A percentile compares a stretch with the other conserved stretches of the same genome.
Conservation (phyloP, 108 stramenopile genomes). For the Seminavis robusta region DNA sequence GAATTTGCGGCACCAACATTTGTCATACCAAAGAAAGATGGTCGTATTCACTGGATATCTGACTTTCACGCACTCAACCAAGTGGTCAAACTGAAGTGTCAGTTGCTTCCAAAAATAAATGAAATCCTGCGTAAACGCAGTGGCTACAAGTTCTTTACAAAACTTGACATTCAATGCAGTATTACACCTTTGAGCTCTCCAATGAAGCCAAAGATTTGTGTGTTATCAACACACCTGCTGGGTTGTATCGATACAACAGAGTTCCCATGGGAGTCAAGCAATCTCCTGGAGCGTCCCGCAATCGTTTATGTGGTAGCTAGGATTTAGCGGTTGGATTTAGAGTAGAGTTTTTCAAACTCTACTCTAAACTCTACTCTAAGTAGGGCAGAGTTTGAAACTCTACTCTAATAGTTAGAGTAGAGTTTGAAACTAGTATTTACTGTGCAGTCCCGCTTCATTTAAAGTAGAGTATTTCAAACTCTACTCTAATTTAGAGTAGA, state of each 20-base stretch:
- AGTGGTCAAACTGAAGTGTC: constrained; percentile 4
- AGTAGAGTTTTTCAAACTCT: too few species aligned
- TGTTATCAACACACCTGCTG: constrained; percentile 40
- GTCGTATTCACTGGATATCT: not conserved
- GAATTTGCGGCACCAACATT: constrained; percentile 25
- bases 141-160: constrained; percentile 15
- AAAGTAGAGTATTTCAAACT: too few species aligned
- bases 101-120: constrained; percentile 27
- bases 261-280: constrained; percentile 47
- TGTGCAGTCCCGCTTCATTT: too few species aligned
- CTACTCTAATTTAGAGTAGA: too few species aligned
- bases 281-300: too few species aligned
- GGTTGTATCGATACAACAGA: constrained; percentile 25
- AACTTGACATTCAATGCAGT: constrained; percentile 26
- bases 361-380: too few species aligned
- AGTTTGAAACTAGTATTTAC: too few species aligned
- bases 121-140: constrained; percentile 8
- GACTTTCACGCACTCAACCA: constrained; percentile 41
- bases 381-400: too few species aligned
- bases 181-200: constrained; percentile 33
- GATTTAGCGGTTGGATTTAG: too few species aligned
- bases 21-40: constrained; percentile 39
- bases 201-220: constrained; percentile 16
- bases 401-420: too few species aligned
- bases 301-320: too few species aligned